Evolutionary conservation across 345 rosid genomes (phyloP).

Genomic region (Pugionium cornutum): DNA sequence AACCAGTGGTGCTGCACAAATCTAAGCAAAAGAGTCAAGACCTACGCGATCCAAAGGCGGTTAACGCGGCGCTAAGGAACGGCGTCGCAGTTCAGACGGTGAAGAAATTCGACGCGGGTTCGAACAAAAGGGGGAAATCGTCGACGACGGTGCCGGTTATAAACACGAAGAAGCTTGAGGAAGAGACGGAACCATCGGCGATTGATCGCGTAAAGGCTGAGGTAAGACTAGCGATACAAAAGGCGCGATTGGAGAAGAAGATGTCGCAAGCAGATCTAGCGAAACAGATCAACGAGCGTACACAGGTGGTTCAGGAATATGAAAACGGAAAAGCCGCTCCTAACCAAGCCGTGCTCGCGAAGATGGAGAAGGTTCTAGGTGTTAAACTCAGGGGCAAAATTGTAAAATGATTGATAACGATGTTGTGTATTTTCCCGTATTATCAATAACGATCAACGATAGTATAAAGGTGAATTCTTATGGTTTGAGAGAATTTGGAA

Average conservation of each 20-base stretch:
- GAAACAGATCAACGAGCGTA: conserved; percentile 70
- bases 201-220: conserved; percentile 55
- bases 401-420: conserved; percentile 36
- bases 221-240: conserved; percentile 71
- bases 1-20: conserved; percentile 74
- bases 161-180: conserved; percentile 63
- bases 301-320: conserved; percentile 82
- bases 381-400: conserved; percentile 70
- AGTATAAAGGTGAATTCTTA: background rate
- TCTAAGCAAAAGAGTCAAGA: conserved; percentile 56
- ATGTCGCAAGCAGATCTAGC: conserved; percentile 78
- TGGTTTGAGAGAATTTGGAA: no score
- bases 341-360: conserved; percentile 64
- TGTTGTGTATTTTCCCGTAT: background rate
- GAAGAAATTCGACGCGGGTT: conserved; percentile 66
- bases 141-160: conserved; percentile 45
- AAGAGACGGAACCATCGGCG: conserved; percentile 65
- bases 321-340: conserved; percentile 88
- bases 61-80: conserved; percentile 64
- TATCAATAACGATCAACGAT: no score
- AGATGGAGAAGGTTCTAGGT: conserved; percentile 83
- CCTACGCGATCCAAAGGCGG: conserved; percentile 66
- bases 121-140: conserved; percentile 57
- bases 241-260: conserved; percentile 73
- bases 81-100: conserved; percentile 64